Evolutionary conservation across 1,139 yeast genomes (phyloP), one percentile per base, ranked within the genome.

Genomic region (Suhomyces yuchorum): DNA sequence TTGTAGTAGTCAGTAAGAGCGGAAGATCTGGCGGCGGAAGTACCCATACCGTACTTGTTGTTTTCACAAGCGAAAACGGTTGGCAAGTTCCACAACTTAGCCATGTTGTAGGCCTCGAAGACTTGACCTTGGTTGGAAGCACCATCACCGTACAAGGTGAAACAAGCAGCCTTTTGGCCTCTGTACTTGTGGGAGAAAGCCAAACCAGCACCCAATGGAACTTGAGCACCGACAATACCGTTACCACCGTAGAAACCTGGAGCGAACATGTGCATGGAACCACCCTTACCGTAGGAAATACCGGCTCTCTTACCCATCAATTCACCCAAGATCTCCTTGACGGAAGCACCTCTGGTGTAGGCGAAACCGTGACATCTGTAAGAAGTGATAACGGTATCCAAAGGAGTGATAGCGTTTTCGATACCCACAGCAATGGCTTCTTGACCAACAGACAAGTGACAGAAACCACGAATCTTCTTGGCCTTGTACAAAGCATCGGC

Each of bases 21-120:
- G 50, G 97, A 91, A 14, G 98, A 90, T 77, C 99, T 86, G 47
- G 96, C 75, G 50, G 98, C 98, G 57, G 99, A 77, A 47, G 99
- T 93, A 77, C 99, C 99, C 99, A 93, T 93, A 81, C 99, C 99
- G 71, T 93, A 93, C 78, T 91, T 93, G 85, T 93, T 93, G 82
- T 93, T 93, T 77, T 93, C 99, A 80, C 99, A 93, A 56, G 95
- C 91, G 68, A 90, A 93, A 58, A 93, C 75, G 67, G 90, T 86
- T 58, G 99, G 99, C 67, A 93, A 82, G 75, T 91, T 85, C 97
- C 97, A 93, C 70, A 93, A 84, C 77, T 93, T 95, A 66, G 99
- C 99, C 99, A 93, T 93, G 83, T 93, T 93, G 81, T 80, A 93
- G 44, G 97, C 73, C 77, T 93, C 99, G 63, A 93, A 95, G 55